phyloP scores from a whole-genome alignment of 192 early-diverging fungal genomes.

The Coemansia sp. region DNA sequence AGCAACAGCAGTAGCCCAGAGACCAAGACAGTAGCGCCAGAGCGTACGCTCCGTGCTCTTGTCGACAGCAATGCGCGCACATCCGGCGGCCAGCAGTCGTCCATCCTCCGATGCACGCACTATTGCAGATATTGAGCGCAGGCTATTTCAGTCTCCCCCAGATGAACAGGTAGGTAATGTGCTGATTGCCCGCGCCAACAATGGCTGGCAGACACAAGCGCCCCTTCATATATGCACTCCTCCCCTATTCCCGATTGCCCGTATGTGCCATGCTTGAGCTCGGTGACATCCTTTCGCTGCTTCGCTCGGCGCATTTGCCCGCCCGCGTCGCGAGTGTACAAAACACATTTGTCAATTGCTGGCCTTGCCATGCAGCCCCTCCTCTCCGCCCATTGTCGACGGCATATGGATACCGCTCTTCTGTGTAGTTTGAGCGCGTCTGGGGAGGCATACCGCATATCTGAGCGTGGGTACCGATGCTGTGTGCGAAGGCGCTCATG shows the following conservation, averaged over 20 bases:
- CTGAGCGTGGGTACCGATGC: background rate
- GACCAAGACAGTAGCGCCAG: slow-evolving; percentile 1
- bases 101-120: slow-evolving; percentile 17
- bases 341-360: too few relatives aligned
- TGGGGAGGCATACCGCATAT: background rate
- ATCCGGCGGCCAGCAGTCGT: background rate
- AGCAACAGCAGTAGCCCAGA: background rate
- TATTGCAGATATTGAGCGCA: slow-evolving; percentile 46
- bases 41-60: background rate
- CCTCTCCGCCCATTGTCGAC: too few relatives aligned
- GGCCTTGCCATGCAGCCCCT: too few relatives aligned
- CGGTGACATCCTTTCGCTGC: slow-evolving; percentile 1
- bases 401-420: background rate
- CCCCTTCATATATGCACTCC: slow-evolving; percentile 27
- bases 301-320: background rate
- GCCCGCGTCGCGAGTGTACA: background rate
- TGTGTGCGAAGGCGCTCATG: background rate
- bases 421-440: background rate
- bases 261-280: background rate
- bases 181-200: slow-evolving; percentile 5
- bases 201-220: slow-evolving; percentile 13
- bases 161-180: slow-evolving; percentile 39
- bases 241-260: slow-evolving; percentile 7
- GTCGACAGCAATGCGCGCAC: slow-evolving; percentile 4
- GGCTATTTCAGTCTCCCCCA: slow-evolving; percentile 25